Evolutionary conservation across 2,329 filamentous ascomycete genomes (phyloP), one percentile per base, ranked within the genome.

Genomic region (Monilinia polystroma): DNA sequence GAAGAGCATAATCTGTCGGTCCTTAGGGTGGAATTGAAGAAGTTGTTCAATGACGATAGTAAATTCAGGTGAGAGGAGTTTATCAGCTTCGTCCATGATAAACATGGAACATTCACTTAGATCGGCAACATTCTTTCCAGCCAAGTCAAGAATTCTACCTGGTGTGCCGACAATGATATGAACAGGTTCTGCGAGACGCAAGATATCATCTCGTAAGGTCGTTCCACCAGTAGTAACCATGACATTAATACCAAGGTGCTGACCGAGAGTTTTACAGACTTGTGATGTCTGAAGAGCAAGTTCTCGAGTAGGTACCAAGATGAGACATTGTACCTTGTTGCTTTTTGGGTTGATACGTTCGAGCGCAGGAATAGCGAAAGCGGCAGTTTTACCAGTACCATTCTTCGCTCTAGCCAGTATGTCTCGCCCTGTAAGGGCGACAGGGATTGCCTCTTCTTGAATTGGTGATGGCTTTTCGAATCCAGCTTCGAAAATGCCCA

Each of bases 221-320:
- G 95, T 98, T 75, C 95, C 95, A 79, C 95, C 95, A 32, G 96
- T 99, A 58, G 94, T 97, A 72, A 99, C 96, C 96, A 99, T 99
- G 76, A 99, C 94, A 76, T 99, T 98, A 80, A 99, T 85, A 67
- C 93, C 93, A 52, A 99, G 88, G 77, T 99, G 93, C 81, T 99
- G 98, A 70, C 96, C 96, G 57, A 99, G 86, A 16, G 90, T 97
- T 84, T 98, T 99, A 87, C 95, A 99, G 72, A 99, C 95, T 80
- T 99, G 95, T 60, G 96, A 99, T 68, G 95, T 99, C 80, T 99
- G 95, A 80, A 99, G 89, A 66, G 96, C 96, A 74, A 99, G 84
- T 82, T 99, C 95, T 86, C 95, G 86, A 70, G 95, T 99, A 47
- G 95, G 96, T 55, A 99, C 95, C 67, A 99, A 87, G 74, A 99